Percentiles rank a stretch among this genome's conserved stretches.
Conservation (phyloP, 2,329 filamentous ascomycete genomes). For the Trichoderma asperellum region DNA sequence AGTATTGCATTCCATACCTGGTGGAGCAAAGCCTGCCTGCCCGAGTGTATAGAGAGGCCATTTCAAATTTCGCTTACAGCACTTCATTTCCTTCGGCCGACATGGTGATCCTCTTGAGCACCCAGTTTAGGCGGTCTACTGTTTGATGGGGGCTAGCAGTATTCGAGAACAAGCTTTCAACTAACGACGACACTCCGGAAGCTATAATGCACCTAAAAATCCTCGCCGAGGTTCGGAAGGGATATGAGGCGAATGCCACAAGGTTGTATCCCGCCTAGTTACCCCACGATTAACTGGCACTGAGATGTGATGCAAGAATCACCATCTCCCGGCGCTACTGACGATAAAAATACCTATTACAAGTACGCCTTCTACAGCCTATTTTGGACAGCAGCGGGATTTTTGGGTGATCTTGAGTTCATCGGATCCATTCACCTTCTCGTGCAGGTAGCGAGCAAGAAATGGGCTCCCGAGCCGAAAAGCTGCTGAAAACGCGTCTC, state of each 20-base stretch:
- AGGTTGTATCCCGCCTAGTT: neutral
- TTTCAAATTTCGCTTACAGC: slow-evolving; percentile 7
- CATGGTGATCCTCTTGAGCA: neutral
- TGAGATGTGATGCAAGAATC: neutral
- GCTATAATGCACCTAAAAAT: neutral
- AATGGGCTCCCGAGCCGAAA: neutral
- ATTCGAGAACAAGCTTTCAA: slow-evolving; percentile 16
- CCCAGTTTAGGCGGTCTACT: neutral
- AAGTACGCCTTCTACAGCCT: neutral
- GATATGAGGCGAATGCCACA: neutral
- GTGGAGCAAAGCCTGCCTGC: neutral
- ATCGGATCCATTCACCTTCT: neutral
- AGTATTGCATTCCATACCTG: neutral
- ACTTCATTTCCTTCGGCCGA: neutral
- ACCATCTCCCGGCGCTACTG: neutral
- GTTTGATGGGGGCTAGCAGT: neutral
- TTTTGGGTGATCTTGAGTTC: neutral
- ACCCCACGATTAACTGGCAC: neutral
- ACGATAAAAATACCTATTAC: neutral
- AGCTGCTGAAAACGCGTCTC: neutral
- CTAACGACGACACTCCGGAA: neutral
- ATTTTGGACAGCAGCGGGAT: neutral
- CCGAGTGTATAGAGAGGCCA: neutral
- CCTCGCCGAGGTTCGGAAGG: neutral
- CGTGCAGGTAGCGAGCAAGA: neutral